Conservation (phyloP, 129 eudicot species). For the Centella asiatica region DNA sequence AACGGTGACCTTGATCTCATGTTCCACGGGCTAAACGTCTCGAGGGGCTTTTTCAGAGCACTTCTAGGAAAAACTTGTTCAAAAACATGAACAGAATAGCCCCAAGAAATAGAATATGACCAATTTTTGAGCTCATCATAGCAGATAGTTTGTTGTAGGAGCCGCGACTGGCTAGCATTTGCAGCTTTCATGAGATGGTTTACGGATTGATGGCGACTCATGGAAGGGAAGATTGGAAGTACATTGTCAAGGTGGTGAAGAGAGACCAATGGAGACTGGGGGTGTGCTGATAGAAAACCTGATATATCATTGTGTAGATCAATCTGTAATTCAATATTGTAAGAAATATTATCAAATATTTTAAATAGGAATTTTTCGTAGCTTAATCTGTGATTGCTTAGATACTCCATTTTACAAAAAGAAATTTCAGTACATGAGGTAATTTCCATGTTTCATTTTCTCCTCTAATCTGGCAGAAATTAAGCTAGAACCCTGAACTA, state of each 20-base stretch:
- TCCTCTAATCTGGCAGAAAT: too few relatives aligned
- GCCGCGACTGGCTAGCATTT: slow-evolving; percentile 13
- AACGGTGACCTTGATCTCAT: background rate
- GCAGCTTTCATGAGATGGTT: slow-evolving; percentile 31
- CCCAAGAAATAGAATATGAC: slow-evolving; percentile 28
- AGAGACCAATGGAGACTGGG: slow-evolving; percentile 24
- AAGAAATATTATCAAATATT: background rate
- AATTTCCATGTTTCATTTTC: too few relatives aligned
- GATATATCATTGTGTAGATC: slow-evolving; percentile 29
- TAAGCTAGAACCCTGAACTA: too few relatives aligned
- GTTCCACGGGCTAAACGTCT: slow-evolving; percentile 23
- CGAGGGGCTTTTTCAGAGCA: slow-evolving; percentile 19
- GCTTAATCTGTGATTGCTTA: too few relatives aligned
- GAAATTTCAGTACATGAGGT: too few relatives aligned
- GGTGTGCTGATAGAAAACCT: slow-evolving; percentile 34
- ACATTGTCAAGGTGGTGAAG: slow-evolving; percentile 26
- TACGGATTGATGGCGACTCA: slow-evolving; percentile 18
- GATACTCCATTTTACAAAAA: too few relatives aligned
- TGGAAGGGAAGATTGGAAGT: slow-evolving; percentile 25
- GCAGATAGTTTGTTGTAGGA: slow-evolving; percentile 34
- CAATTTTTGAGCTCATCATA: slow-evolving; percentile 15
- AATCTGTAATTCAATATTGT: slow-evolving; percentile 15
- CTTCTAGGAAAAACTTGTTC: slow-evolving; percentile 18
- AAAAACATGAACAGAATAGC: slow-evolving; percentile 25
- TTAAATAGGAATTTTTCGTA: too few relatives aligned